These are phyloP conservation scores for Dothidotthia symphoricarpi DNA, from an alignment of 2,329 filamentous ascomycete genomes.

Conservation along the genomic window DNA sequence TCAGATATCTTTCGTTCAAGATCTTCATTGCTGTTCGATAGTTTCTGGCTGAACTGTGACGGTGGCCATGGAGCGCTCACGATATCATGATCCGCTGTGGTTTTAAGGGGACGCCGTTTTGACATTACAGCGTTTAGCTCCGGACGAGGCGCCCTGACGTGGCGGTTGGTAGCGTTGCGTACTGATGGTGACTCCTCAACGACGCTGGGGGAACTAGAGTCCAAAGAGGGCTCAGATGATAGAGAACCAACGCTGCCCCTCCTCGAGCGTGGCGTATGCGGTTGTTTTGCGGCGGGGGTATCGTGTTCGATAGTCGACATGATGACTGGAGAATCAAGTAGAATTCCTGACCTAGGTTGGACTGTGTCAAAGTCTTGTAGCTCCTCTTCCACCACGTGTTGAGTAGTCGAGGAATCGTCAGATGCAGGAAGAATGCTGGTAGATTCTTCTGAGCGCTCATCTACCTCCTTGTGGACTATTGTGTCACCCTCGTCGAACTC, in stretches of 20 bases:
- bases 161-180: constrained; percentile 28
- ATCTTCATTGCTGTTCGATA: constrained; percentile 51
- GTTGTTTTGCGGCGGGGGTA: constrained; percentile 14
- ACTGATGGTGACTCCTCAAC: constrained; percentile 40
- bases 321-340: constrained; percentile 21
- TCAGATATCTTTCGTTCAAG: constrained; percentile 78
- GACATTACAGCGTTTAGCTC: constrained; percentile 47
- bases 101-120: constrained; percentile 38
- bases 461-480: constrained; percentile 31
- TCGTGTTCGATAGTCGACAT: constrained; percentile 18
- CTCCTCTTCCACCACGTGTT: not conserved
- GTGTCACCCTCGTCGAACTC: constrained; percentile 40
- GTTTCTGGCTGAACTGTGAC: constrained; percentile 34
- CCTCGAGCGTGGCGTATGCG: constrained; percentile 34
- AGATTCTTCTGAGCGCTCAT: constrained; percentile 6
- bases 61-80: constrained; percentile 36
- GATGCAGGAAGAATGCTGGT: not conserved
- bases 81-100: constrained; percentile 41
- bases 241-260: constrained; percentile 33
- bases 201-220: constrained; percentile 31
- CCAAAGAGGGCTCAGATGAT: constrained; percentile 30
- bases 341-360: not conserved
- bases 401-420: not conserved
- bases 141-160: constrained; percentile 32
- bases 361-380: not conserved